Conservation (phyloP, 768 basidiomycete species). For the Tubosaeta brunneosetosa region DNA sequence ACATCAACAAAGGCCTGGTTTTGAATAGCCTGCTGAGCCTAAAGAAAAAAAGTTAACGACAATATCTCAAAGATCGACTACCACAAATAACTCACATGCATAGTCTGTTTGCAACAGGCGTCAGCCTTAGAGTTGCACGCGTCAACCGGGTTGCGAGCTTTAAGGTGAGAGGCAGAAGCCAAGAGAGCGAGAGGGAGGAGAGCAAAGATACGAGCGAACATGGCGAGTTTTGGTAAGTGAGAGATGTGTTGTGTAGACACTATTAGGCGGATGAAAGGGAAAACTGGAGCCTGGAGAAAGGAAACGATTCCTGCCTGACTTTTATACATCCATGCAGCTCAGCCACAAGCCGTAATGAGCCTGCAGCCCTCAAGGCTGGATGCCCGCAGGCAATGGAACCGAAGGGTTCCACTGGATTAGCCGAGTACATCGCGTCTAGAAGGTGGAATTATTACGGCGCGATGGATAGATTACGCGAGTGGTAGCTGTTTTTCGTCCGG, state of each 20-base stretch:
- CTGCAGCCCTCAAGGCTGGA: not conserved
- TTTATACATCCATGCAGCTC: not conserved
- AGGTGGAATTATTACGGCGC: no score
- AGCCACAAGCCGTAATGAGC: not conserved
- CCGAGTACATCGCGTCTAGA: not conserved
- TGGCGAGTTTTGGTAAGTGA: not conserved
- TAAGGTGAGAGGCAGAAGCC: slow-evolving; percentile 7
- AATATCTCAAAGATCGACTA: not conserved
- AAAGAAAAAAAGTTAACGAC: no score
- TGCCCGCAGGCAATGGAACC: not conserved
- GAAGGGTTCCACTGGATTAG: not conserved
- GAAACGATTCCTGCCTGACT: not conserved
- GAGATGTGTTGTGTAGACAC: not conserved
- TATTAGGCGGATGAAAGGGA: not conserved
- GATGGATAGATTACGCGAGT: no score
- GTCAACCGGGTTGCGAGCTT: not conserved
- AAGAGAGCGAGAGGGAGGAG: slow-evolving; percentile 13
- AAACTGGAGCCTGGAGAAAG: not conserved
- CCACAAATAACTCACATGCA: not conserved
- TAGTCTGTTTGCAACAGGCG: not conserved
- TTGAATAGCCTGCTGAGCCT: no score
- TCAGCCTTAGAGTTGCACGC: not conserved
- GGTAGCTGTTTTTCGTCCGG: no score
- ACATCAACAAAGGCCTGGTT: no score
- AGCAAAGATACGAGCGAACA: slow-evolving; percentile 18